Conservation (phyloP, 306 rosid genomes). For the Biancaea sappan region DNA sequence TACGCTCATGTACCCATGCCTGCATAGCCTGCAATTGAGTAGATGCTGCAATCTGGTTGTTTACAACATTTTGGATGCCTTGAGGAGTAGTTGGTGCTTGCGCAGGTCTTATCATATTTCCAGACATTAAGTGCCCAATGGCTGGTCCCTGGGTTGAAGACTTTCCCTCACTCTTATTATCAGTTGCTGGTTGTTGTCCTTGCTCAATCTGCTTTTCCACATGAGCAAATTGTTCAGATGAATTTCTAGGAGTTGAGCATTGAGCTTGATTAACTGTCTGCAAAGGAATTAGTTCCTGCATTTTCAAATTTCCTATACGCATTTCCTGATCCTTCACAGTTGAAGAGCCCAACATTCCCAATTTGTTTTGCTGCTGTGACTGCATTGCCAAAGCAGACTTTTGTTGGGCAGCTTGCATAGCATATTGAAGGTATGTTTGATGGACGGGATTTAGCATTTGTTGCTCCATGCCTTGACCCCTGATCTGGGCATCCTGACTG, state of each 20-base stretch:
- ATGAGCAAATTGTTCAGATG: constrained; percentile 63
- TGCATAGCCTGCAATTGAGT: constrained; percentile 79
- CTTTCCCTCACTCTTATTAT: constrained; percentile 69
- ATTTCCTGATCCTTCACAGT: constrained; percentile 78
- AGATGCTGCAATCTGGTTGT: constrained; percentile 68
- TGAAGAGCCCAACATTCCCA: constrained; percentile 71
- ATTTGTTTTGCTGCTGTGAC: constrained; percentile 78
- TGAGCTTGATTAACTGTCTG: constrained; percentile 68
- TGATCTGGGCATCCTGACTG: constrained; percentile 59
- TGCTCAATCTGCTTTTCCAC: constrained; percentile 83
- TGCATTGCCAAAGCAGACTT: constrained; percentile 77
- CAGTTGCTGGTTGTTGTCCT: constrained; percentile 64
- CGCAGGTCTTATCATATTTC: constrained; percentile 64
- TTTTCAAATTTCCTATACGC: constrained; percentile 72
- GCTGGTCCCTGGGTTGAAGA: constrained; percentile 55
- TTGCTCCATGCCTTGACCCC: constrained; percentile 77
- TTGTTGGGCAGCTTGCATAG: constrained; percentile 79
- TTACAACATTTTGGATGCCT: constrained; percentile 55
- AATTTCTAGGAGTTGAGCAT: constrained; percentile 62
- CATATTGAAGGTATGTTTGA: constrained; percentile 85
- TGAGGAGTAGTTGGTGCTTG: constrained; percentile 66
- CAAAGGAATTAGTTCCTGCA: constrained; percentile 76
- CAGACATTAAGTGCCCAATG: constrained; percentile 63
- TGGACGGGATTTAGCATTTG: constrained; percentile 69
- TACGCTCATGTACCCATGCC: constrained; percentile 79